phyloP scores from a whole-genome alignment of 2,329 filamentous ascomycete species.

The Cladobotryum mycophilum region DNA sequence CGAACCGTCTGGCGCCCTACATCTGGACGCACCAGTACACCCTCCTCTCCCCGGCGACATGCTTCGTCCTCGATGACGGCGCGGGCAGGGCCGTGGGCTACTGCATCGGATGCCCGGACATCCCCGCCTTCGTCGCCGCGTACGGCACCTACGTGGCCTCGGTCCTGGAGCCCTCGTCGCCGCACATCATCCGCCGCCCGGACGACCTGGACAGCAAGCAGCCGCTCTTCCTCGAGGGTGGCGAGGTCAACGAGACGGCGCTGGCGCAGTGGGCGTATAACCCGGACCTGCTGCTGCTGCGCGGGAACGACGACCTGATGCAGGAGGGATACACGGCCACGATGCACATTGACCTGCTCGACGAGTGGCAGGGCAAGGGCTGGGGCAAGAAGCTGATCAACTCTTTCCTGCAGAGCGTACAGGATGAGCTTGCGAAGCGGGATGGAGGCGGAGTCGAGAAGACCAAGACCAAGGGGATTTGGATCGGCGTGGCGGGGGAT shows the following conservation, averaged over 20 bases:
- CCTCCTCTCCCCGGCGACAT: conserved; percentile 37
- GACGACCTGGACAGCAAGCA: conserved; percentile 23
- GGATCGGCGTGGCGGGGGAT: conserved; percentile 39
- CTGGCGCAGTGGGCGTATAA: conserved; percentile 39
- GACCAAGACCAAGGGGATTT: conserved; percentile 30
- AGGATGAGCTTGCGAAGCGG: conserved; percentile 11
- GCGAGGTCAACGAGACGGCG: conserved; percentile 20
- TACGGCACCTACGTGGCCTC: conserved; percentile 34
- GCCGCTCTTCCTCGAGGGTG: conserved; percentile 24
- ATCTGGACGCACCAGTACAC: conserved; percentile 48
- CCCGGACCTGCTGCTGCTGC: conserved; percentile 32
- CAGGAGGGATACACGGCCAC: conserved; percentile 33
- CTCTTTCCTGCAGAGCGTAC: conserved; percentile 34
- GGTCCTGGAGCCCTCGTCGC: conserved; percentile 25
- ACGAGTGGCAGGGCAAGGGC: conserved; percentile 34
- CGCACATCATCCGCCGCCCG: conserved; percentile 16
- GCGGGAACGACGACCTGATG: conserved; percentile 29
- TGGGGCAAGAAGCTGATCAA: conserved; percentile 40
- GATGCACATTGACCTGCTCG: conserved; percentile 45
- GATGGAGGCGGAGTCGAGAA: conserved; percentile 1
- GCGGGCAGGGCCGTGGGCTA: conserved; percentile 40
- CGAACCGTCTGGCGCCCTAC: conserved; percentile 37
- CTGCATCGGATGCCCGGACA: conserved; percentile 41
- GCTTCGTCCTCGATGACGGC: conserved; percentile 45
- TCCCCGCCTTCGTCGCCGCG: conserved; percentile 30